These are phyloP conservation scores for Penicillium cataractarum DNA, from an alignment of 495 filamentous ascomycete species.

Conservation along the genomic window DNA sequence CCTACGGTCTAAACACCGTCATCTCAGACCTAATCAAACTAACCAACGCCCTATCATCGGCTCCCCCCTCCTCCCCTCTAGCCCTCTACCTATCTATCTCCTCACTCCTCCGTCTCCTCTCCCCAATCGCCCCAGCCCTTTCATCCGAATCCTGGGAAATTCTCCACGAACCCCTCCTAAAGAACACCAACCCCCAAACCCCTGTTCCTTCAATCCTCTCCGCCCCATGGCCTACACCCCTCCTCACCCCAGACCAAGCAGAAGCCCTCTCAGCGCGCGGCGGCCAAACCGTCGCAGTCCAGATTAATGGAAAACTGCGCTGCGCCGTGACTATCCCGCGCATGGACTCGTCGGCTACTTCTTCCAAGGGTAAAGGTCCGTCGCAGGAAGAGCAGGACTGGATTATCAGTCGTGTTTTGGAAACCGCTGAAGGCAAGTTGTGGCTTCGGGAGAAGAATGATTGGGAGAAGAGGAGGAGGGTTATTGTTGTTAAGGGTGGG, in stretches of 20 bases:
- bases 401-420: slow-evolving; percentile 56
- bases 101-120: slow-evolving; percentile 68
- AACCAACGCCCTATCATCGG: slow-evolving; percentile 63
- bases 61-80: slow-evolving; percentile 36
- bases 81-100: slow-evolving; percentile 44
- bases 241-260: slow-evolving; percentile 47
- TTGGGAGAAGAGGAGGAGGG: slow-evolving; percentile 47
- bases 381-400: slow-evolving; percentile 51
- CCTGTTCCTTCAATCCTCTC: slow-evolving; percentile 48
- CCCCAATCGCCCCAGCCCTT: slow-evolving; percentile 76
- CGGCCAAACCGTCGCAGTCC: slow-evolving; percentile 62
- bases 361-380: slow-evolving; percentile 18
- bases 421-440: slow-evolving; percentile 47
- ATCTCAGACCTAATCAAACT: slow-evolving; percentile 81
- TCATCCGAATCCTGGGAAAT: slow-evolving; percentile 79
- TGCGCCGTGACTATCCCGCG: slow-evolving; percentile 63
- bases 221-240: slow-evolving; percentile 54
- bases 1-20: slow-evolving; percentile 75
- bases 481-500: slow-evolving; percentile 53
- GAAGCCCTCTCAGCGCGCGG: slow-evolving; percentile 47
- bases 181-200: slow-evolving; percentile 11
- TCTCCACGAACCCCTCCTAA: slow-evolving; percentile 43
- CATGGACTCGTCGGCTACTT: slow-evolving; percentile 28
- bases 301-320: slow-evolving; percentile 75
- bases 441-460: slow-evolving; percentile 54